phyloP scores from a whole-genome alignment of 1,139 yeast species.

The Pichia sp. region DNA sequence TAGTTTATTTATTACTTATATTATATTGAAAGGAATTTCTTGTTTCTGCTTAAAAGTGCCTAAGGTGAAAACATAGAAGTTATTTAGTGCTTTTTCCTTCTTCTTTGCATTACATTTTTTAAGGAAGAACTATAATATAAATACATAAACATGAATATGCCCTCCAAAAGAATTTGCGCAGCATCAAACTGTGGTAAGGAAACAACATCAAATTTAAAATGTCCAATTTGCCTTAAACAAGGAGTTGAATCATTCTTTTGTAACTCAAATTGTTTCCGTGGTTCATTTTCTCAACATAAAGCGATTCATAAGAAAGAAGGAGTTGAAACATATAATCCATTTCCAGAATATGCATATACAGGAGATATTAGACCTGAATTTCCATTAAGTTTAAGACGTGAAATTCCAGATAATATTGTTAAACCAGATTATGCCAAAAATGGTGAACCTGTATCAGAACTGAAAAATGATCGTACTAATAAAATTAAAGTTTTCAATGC shows the following conservation, averaged over 20 bases:
- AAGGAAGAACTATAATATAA: too few relatives aligned
- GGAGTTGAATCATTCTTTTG: constrained; percentile 66
- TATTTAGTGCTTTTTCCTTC: too few relatives aligned
- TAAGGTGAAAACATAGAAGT: too few relatives aligned
- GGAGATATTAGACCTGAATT: constrained; percentile 75
- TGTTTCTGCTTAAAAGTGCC: too few relatives aligned
- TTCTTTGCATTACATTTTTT: too few relatives aligned
- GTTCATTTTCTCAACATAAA: constrained; percentile 61
- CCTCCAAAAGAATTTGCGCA: constrained; percentile 38
- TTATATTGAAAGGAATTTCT: too few relatives aligned
- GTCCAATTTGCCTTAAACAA: constrained; percentile 85
- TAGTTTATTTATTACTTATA: too few relatives aligned
- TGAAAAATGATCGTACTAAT: constrained; percentile 62
- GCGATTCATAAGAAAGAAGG: constrained; percentile 43
- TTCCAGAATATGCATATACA: constrained; percentile 67
- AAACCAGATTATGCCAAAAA: constrained; percentile 80
- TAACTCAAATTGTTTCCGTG: constrained; percentile 76
- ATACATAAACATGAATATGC: too few relatives aligned
- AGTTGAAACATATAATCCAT: constrained; percentile 67
- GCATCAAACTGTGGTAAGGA: constrained; percentile 81
- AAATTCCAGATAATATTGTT: constrained; percentile 63
- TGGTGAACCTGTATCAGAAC: constrained; percentile 79
- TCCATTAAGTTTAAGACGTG: constrained; percentile 70
- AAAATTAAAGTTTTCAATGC: constrained; percentile 56
- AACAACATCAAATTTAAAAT: constrained; percentile 69